Evolutionary conservation across 2,329 filamentous ascomycete species (phyloP).

Genomic region (Geosmithia putterillii): DNA sequence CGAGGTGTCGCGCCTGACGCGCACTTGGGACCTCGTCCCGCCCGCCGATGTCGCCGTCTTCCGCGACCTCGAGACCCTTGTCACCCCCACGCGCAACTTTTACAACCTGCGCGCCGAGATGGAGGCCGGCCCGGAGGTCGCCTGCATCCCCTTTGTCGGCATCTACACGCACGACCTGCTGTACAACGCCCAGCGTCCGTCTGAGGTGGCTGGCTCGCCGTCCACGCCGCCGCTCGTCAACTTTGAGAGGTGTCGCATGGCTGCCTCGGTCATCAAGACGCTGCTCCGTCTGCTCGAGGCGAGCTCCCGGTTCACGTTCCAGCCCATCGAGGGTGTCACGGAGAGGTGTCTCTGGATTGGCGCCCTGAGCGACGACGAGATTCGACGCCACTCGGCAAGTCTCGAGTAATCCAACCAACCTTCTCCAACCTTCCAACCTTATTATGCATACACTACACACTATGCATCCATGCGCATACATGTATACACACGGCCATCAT

Average conservation of each 20-base stretch:
- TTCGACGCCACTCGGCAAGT: constrained; percentile 39
- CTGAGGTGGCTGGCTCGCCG: constrained; percentile 57
- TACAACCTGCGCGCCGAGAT: constrained; percentile 66
- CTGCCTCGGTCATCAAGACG: constrained; percentile 68
- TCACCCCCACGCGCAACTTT: constrained; percentile 70
- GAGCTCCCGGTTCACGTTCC: constrained; percentile 61
- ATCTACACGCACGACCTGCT: constrained; percentile 76
- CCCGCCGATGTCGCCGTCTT: constrained; percentile 52
- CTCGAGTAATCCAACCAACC: constrained; percentile 22
- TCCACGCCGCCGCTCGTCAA: constrained; percentile 61
- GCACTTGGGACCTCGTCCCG: constrained; percentile 63
- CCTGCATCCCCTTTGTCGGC: constrained; percentile 75
- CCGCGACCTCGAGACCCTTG: constrained; percentile 55
- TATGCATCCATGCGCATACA: not conserved
- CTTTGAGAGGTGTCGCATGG: constrained; percentile 69
- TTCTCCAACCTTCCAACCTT: not conserved
- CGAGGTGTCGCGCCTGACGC: constrained; percentile 54
- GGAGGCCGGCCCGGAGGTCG: constrained; percentile 54
- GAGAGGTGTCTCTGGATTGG: constrained; percentile 81
- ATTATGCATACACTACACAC: not conserved
- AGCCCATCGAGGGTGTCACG: constrained; percentile 63
- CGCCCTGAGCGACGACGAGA: constrained; percentile 64
- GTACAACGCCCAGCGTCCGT: constrained; percentile 69
- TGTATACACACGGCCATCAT: not conserved
- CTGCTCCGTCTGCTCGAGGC: constrained; percentile 68